Evolutionary conservation across 352 stramenopile genomes (phyloP), one percentile per base, ranked within the genome.

Genomic region (Globisporangium apiculatum): DNA sequence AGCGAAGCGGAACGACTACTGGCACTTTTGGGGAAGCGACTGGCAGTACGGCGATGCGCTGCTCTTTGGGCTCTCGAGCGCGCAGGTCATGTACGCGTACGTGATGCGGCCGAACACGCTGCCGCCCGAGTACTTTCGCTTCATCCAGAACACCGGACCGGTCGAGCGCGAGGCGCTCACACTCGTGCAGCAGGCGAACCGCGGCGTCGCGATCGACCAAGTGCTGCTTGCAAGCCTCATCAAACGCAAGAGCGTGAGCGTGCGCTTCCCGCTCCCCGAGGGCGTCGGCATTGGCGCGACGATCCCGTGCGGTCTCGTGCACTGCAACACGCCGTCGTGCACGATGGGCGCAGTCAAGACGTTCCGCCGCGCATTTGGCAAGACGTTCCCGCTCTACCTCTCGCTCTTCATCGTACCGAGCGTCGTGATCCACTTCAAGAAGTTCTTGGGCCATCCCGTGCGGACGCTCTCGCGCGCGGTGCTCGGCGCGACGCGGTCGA

Each of bases 21-120:
- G 83, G 81, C 86, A 95, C 67, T 95, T 95, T 51, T 95, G 86
- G 86, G 86, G 84, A 55, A 91, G 79, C 57, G 58, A 90, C 57
- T 95, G 86, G 86, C 60, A 70, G 40, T 87, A 90, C 55, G 86
- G 86, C 48, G 86, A 94, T 60, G 61, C 71, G 48, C 68, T 95
- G 49, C 71, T 95, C 8, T 95, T 95, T 58, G 81, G 58, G 14
- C 51, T 95, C 14, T 85, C 84, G 17, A 83, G 68, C 31, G 84
- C 84, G 37, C 84, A 94, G 60, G 73, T 94, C 63, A 94, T 94
- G 84, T 94, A 94, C 71, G 79, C 81, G 31, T 94, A 87, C 62
- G 73, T 94, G 45, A 89, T 94, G 76, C 72, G 84, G 11, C 84
- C 84, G 9, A 57, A 49, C 41, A 90, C 81, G 24, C 54, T 94